Conservation (phyloP, 2,329 filamentous ascomycete species). For the Nemania serpens region DNA sequence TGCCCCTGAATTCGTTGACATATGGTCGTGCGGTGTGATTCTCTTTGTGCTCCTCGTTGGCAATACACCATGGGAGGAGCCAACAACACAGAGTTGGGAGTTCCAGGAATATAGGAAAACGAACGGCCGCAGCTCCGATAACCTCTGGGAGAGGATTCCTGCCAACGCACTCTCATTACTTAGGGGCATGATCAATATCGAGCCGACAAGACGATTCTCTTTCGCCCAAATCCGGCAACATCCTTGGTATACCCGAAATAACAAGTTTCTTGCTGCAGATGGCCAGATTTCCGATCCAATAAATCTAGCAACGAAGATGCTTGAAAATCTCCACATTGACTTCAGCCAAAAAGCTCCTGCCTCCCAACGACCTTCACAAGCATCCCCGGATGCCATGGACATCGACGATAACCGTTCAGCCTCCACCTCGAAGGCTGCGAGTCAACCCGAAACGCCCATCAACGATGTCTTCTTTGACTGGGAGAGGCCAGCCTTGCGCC, state of each 20-base stretch:
- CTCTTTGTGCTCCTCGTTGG: conserved; percentile 93
- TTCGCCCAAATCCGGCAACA: conserved; percentile 86
- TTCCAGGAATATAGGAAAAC: conserved; percentile 84
- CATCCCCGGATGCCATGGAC: conserved; percentile 66
- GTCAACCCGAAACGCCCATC: conserved; percentile 80
- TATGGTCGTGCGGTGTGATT: conserved; percentile 99
- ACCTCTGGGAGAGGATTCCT: conserved; percentile 82
- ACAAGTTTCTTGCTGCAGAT: conserved; percentile 73
- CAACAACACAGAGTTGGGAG: conserved; percentile 83
- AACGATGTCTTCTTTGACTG: conserved; percentile 82
- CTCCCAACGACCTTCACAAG: conserved; percentile 40
- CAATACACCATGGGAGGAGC: conserved; percentile 97
- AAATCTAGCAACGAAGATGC: conserved; percentile 89
- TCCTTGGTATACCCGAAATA: conserved; percentile 89
- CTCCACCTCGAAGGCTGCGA: conserved; percentile 68
- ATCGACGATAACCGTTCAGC: conserved; percentile 58
- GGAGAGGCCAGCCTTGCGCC: conserved; percentile 72
- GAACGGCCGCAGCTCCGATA: conserved; percentile 80
- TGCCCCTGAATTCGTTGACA: conserved; percentile 79
- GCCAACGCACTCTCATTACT: conserved; percentile 76
- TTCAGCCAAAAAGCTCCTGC: conserved; percentile 70
- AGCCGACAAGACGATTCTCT: conserved; percentile 76
- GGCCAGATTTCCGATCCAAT: conserved; percentile 80
- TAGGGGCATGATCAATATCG: conserved; percentile 89
- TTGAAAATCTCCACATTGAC: conserved; percentile 87